phyloP scores from a whole-genome alignment of 371 early-diverging fungal genomes.

The Basidiobolus meristosporus region DNA sequence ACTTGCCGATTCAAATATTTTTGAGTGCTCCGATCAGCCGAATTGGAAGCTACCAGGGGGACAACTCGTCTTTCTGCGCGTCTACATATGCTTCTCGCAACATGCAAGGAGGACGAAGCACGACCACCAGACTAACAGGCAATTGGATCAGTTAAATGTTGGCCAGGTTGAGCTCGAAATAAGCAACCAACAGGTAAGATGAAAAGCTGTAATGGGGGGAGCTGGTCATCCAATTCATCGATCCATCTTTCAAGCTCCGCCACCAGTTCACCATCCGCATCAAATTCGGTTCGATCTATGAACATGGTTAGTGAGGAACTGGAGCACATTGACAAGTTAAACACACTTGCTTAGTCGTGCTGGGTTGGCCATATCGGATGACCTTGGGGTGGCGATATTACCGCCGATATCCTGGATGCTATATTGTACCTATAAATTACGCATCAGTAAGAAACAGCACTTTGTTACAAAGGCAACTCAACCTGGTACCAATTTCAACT shows the following conservation, averaged over 20 bases:
- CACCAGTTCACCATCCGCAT: constrained; percentile 31
- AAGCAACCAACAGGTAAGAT: constrained; percentile 51
- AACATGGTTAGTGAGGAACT: constrained; percentile 1
- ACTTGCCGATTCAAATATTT: constrained; percentile 51
- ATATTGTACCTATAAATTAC: constrained; percentile 67
- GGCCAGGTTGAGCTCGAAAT: not conserved
- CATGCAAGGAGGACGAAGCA: constrained; percentile 28
- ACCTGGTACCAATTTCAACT: constrained; percentile 49
- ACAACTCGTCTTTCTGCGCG: constrained; percentile 71
- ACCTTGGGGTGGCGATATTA: constrained; percentile 79
- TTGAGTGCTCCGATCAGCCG: constrained; percentile 36
- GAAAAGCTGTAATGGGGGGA: constrained; percentile 66
- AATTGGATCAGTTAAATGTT: not conserved
- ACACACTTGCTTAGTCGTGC: constrained; percentile 16
- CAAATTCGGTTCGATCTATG: constrained; percentile 53
- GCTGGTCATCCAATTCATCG: constrained; percentile 43
- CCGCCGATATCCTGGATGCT: constrained; percentile 75
- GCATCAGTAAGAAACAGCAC: no score
- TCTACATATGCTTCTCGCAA: constrained; percentile 59
- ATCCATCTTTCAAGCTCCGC: constrained; percentile 68
- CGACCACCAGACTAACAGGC: constrained; percentile 36
- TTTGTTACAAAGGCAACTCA: no score
- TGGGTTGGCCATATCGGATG: constrained; percentile 19
- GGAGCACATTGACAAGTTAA: constrained; percentile 2
- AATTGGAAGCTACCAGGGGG: constrained; percentile 37